Conservation (phyloP, 2,329 filamentous ascomycete species). For the Knufia fluminis region DNA sequence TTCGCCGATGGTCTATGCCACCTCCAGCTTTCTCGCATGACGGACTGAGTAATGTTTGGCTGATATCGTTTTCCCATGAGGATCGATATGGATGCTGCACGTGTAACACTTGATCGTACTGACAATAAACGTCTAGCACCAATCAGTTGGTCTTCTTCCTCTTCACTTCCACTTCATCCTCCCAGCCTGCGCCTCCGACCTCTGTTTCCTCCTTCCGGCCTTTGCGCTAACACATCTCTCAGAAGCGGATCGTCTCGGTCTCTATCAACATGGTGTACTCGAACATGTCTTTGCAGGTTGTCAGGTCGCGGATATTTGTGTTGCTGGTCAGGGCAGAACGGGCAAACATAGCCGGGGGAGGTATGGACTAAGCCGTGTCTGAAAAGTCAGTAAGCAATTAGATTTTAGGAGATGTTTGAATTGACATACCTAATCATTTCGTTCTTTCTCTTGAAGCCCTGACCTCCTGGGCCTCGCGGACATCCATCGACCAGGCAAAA, state of each 20-base stretch:
- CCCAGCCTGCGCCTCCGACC: constrained; percentile 59
- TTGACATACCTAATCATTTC: constrained; percentile 47
- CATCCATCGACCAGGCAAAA: constrained; percentile 53
- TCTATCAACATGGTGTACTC: constrained; percentile 83
- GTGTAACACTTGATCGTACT: no score
- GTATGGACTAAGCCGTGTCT: constrained; percentile 81
- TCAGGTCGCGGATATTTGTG: constrained; percentile 93
- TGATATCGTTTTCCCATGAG: no score
- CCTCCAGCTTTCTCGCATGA: no score
- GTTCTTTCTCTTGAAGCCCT: constrained; percentile 60
- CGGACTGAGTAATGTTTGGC: no score
- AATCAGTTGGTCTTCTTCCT: background rate
- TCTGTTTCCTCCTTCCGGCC: constrained; percentile 73
- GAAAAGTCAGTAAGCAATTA: background rate
- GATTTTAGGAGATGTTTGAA: background rate
- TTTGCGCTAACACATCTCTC: constrained; percentile 74
- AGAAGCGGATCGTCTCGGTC: constrained; percentile 76
- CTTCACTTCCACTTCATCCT: constrained; percentile 3
- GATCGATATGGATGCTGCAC: no score
- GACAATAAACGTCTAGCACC: no score
- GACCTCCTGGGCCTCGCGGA: constrained; percentile 50
- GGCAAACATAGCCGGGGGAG: constrained; percentile 90
- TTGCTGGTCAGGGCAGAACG: constrained; percentile 87
- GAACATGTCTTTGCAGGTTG: constrained; percentile 89
- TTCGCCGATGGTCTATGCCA: no score